phyloP scores from a whole-genome alignment of 1,284 basidiomycete species.

The Tilletiopsis washingtonensis region DNA sequence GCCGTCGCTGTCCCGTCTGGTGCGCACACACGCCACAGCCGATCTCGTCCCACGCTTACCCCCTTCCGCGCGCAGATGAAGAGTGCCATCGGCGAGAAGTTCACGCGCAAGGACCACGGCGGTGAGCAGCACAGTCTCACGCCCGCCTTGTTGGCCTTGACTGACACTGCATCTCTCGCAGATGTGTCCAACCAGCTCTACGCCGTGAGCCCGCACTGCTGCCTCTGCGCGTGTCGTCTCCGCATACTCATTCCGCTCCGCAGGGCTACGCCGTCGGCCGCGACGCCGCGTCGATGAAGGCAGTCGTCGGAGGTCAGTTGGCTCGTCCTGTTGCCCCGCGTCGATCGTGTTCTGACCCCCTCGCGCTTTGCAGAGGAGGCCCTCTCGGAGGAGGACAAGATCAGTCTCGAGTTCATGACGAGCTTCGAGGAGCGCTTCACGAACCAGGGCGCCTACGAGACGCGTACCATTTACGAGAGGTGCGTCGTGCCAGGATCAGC shows the following conservation, averaged over 20 bases:
- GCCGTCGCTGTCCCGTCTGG: slow-evolving; percentile 81
- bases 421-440: slow-evolving; percentile 45
- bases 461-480: slow-evolving; percentile 87
- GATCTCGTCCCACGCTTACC: not conserved
- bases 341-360: too few relatives aligned
- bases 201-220: too few relatives aligned
- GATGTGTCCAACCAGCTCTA: slow-evolving; percentile 68
- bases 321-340: too few relatives aligned
- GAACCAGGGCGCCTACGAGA: slow-evolving; percentile 75
- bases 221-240: too few relatives aligned
- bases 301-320: slow-evolving; percentile 98
- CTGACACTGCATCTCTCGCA: too few relatives aligned
- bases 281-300: slow-evolving; percentile 98
- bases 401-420: slow-evolving; percentile 44
- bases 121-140: too few relatives aligned
- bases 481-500: slow-evolving; percentile 94
- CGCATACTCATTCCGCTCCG: not conserved
- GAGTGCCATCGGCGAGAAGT: slow-evolving; percentile 93
- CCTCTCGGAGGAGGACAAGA: slow-evolving; percentile 71
- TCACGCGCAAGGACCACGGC: slow-evolving; percentile 95
- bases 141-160: too few relatives aligned
- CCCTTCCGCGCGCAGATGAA: slow-evolving; percentile 62
- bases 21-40: not conserved
- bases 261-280: slow-evolving; percentile 56
- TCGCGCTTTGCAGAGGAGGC: too few relatives aligned